Percentiles rank a stretch among this genome's conserved stretches.
phyloP scores from a whole-genome alignment of 1,284 basidiomycete genomes.

The Marasmius sp. region DNA sequence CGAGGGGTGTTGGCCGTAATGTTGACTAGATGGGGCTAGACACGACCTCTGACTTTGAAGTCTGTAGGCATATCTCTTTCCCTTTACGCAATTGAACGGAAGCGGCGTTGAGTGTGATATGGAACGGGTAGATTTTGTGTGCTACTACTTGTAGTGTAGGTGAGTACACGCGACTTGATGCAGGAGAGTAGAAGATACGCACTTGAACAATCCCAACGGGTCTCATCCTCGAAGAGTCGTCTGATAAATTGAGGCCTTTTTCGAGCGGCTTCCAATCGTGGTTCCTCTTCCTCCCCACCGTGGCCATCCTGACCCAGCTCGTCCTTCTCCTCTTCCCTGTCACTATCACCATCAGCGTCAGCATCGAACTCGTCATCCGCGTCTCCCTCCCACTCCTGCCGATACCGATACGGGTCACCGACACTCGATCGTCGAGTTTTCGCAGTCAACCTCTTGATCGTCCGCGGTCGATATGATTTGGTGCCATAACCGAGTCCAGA shows the following conservation, averaged over 20 bases:
- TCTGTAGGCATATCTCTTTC: constrained; percentile 54
- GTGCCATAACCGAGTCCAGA: constrained; percentile 1
- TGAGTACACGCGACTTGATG: neutral
- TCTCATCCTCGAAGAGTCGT: neutral
- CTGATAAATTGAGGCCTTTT: constrained; percentile 26
- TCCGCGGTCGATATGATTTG: constrained; percentile 42
- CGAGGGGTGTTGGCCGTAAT: constrained; percentile 19
- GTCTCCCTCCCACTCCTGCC: neutral
- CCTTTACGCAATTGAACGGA: constrained; percentile 51
- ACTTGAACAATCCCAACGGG: constrained; percentile 60
- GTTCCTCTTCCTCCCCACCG: too few relatives aligned
- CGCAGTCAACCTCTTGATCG: constrained; percentile 51
- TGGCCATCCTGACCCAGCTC: too few relatives aligned
- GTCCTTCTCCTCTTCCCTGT: too few relatives aligned
- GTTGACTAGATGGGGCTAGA: constrained; percentile 28
- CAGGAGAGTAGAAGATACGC: constrained; percentile 25
- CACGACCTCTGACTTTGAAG: constrained; percentile 51
- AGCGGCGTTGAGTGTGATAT: constrained; percentile 58
- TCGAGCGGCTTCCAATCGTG: too few relatives aligned
- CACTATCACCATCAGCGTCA: too few relatives aligned
- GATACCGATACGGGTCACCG: constrained; percentile 54
- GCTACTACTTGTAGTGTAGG: constrained; percentile 46
- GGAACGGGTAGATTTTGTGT: constrained; percentile 40
- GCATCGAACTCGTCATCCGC: too few relatives aligned
- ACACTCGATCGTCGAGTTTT: constrained; percentile 55